A percentile compares a stretch with the other conserved stretches of the same genome.
phyloP scores from a whole-genome alignment of 768 basidiomycete species.

The Lenzites betulinus region DNA sequence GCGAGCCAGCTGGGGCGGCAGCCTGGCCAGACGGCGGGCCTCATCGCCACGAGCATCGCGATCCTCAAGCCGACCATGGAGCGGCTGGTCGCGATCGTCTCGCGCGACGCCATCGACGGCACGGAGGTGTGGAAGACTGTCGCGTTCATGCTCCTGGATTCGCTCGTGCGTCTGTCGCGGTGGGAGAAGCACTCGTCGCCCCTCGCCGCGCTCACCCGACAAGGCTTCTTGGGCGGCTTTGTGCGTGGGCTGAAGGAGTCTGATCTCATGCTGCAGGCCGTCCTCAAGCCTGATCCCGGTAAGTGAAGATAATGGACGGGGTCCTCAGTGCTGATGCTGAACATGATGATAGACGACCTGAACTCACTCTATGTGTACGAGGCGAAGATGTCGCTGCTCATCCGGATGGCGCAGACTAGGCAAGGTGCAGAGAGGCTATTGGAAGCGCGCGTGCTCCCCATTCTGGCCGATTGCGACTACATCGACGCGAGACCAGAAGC shows the following conservation, averaged over 20 bases:
- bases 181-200: slow-evolving; percentile 68
- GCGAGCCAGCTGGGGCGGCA: slow-evolving; percentile 8
- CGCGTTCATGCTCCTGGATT: slow-evolving; percentile 88
- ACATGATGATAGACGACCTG: slow-evolving; percentile 63
- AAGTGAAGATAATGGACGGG: slow-evolving; percentile 23
- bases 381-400: slow-evolving; percentile 88
- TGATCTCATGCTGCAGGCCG: slow-evolving; percentile 69
- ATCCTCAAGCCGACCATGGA: slow-evolving; percentile 73
- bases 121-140: slow-evolving; percentile 97
- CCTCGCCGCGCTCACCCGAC: slow-evolving; percentile 58
- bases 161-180: slow-evolving; percentile 71
- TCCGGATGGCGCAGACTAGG: slow-evolving; percentile 80
- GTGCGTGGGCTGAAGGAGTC: slow-evolving; percentile 83
- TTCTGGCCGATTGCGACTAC: slow-evolving; percentile 83
- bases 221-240: slow-evolving; percentile 82
- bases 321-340: background rate
- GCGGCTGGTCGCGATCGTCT: slow-evolving; percentile 67
- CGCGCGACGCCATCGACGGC: slow-evolving; percentile 93
- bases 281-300: slow-evolving; percentile 92
- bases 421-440: slow-evolving; percentile 84
- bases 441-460: slow-evolving; percentile 72
- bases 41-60: slow-evolving; percentile 64
- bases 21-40: slow-evolving; percentile 19
- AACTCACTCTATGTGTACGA: slow-evolving; percentile 94
- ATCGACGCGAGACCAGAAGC: slow-evolving; percentile 83